Evolutionary conservation across 2,329 filamentous ascomycete genomes (phyloP), one percentile per base, ranked within the genome.

Genomic region (Fulvia fulva): DNA sequence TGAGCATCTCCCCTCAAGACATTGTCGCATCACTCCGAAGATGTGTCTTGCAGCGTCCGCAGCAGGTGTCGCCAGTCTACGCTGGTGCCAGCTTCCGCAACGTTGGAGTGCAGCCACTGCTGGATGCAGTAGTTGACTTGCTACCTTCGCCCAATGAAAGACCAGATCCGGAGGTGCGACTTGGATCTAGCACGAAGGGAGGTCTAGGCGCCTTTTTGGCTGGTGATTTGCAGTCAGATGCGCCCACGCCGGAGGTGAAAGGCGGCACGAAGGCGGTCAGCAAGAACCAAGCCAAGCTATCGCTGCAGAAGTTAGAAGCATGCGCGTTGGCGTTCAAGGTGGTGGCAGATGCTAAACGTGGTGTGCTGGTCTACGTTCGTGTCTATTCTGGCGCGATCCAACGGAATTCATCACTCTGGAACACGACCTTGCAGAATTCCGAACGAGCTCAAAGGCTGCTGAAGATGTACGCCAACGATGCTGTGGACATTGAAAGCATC

Each of bases 11-110:
- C 0, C 75, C 85, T 0, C 73, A 81, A 19, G 79, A 87, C 44
- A 86, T 97, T 60, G 85, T 87, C 60, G 80, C 85, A 54, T 89
- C 88, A 61, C 82, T 99, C 30, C 85, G 92, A 32, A 82, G 86
- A 47, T 87, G 86, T 41, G 84, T 96, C 5, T 79, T 87, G 5
- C 79, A 80, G 49, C 84, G 86, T 0, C 82, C 87, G 9, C 91
- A 90, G 52, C 79, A 77, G n/a, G 79, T 95, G 19, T 88, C 94
- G 45, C 93, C 93, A 0, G 83, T 97, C 0, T 95, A 96, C 74
- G 90, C 90, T 0, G 93, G 93, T 2, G 92, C 93, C 5, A 97
- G 92, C 73, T 91, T 97, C 74, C 86, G 89, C 44, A 96, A 97
- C 64, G 90, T 97, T 61, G 94, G 94, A 7, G 91, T 97, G 3